A percentile compares a stretch with the other conserved stretches of the same genome.
Evolutionary conservation across 108 stramenopile species (phyloP).

Genomic region (Bacterosira constricta): DNA sequence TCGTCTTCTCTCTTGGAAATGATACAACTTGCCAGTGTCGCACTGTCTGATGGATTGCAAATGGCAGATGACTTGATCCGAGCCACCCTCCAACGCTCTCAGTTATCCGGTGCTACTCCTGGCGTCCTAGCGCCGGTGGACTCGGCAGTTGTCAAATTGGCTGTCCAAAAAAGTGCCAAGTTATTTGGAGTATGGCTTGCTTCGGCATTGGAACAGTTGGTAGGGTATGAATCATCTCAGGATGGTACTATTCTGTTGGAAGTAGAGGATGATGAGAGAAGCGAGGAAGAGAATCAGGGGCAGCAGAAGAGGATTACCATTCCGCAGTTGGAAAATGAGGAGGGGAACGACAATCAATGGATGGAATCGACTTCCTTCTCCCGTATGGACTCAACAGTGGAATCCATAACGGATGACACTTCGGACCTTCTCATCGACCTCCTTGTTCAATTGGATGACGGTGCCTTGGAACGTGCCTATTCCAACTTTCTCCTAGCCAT

Average conservation of each 20-base stretch:
- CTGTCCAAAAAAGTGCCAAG: conserved; percentile 67
- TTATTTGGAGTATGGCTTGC: conserved; percentile 82
- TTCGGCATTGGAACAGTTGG: conserved; percentile 65
- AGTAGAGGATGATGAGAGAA: conserved; percentile 22
- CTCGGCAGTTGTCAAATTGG: conserved; percentile 61
- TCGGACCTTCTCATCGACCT: conserved; percentile 21
- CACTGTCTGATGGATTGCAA: conserved; percentile 80
- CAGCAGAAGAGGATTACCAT: conserved; percentile 6
- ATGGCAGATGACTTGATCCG: conserved; percentile 83
- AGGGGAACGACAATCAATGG: conserved; percentile 17
- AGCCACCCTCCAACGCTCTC: conserved; percentile 51
- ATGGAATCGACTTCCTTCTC: conserved; percentile 7
- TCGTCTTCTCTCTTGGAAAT: conserved; percentile 41
- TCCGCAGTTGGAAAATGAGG: conserved; percentile 32
- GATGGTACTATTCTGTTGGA: conserved; percentile 36
- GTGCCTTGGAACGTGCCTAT: conserved; percentile 33
- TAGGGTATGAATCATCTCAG: conserved; percentile 68
- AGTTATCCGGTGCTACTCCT: conserved; percentile 17
- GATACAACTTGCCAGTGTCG: conserved; percentile 71
- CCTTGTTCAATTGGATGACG: conserved; percentile 37
- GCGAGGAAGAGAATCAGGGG: conserved; percentile 7
- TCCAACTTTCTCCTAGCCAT: conserved; percentile 64
- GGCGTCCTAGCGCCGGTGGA: conserved; percentile 51
- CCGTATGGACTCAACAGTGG: neutral
- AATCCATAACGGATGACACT: conserved; percentile 9